Percentiles rank a stretch among this genome's conserved stretches.
phyloP scores from a whole-genome alignment of 768 basidiomycete genomes.

The Hericium rajendrae region DNA sequence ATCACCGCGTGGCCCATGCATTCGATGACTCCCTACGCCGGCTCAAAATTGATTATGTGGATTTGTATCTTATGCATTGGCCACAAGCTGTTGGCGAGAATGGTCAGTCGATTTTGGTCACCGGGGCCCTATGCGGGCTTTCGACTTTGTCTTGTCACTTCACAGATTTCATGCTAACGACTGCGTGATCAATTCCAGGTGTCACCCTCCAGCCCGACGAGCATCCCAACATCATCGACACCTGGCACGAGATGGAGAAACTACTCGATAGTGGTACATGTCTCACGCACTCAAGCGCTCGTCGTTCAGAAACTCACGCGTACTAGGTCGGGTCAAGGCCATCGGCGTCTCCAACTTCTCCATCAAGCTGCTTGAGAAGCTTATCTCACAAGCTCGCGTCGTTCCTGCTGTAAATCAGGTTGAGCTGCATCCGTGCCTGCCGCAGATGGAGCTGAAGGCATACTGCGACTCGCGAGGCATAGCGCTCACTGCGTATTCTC shows the following conservation, averaged over 20 bases:
- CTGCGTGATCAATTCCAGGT: not conserved
- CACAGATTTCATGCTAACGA: not conserved
- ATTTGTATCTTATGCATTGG: constrained; percentile 31
- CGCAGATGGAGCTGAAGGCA: constrained; percentile 45
- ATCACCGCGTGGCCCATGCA: constrained; percentile 19
- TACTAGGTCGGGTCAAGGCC: constrained; percentile 20
- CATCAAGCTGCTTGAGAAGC: constrained; percentile 23
- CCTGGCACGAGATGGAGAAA: constrained; percentile 28
- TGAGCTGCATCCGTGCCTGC: constrained; percentile 63
- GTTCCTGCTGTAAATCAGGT: constrained; percentile 64
- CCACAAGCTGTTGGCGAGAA: constrained; percentile 18
- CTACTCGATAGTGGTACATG: constrained; percentile 21
- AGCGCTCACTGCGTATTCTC: constrained; percentile 57
- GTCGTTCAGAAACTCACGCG: not conserved
- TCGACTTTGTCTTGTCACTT: not conserved
- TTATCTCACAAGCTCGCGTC: constrained; percentile 38
- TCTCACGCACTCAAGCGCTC: not conserved
- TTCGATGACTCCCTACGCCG: constrained; percentile 22
- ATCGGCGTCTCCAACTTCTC: constrained; percentile 37
- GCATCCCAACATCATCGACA: constrained; percentile 29
- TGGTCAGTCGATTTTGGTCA: not conserved
- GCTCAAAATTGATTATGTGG: constrained; percentile 27
- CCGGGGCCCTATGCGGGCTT: too few species aligned
- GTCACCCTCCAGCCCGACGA: constrained; percentile 38
- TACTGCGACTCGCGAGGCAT: constrained; percentile 50